phyloP scores from a whole-genome alignment of 371 early-diverging fungal species.

The Circinella minor region DNA sequence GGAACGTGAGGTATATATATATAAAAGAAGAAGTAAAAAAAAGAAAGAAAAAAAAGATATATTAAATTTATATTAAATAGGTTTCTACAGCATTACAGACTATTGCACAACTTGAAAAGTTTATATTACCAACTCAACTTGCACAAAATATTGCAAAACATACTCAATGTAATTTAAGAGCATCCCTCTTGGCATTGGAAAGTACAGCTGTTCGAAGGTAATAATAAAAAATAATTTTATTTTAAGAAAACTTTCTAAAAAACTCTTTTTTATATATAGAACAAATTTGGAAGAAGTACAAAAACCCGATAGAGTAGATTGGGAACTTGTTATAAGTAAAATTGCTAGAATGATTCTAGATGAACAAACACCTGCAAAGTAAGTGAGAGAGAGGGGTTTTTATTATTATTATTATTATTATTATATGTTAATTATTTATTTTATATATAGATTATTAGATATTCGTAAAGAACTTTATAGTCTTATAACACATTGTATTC shows the following conservation, averaged over 20 bases:
- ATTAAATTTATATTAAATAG: slow-evolving; percentile 27
- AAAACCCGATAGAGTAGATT: slow-evolving; percentile 79
- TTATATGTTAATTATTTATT: not conserved
- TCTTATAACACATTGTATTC: slow-evolving; percentile 89
- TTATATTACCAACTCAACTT: slow-evolving; percentile 68
- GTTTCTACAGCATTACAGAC: slow-evolving; percentile 67
- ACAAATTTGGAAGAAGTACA: slow-evolving; percentile 50
- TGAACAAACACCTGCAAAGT: slow-evolving; percentile 76
- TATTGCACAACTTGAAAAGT: slow-evolving; percentile 81
- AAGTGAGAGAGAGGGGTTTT: too few species aligned
- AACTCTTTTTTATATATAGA: too few species aligned
- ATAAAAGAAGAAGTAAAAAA: too few species aligned
- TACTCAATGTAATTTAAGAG: slow-evolving; percentile 87
- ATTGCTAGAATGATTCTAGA: slow-evolving; percentile 74
- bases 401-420: not conserved
- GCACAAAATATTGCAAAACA: slow-evolving; percentile 71
- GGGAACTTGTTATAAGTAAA: slow-evolving; percentile 81
- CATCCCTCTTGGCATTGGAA: slow-evolving; percentile 91
- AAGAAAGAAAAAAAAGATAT: too few species aligned
- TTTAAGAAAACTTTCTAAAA: too few species aligned
- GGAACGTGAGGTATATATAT: slow-evolving; percentile 59
- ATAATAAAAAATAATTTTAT: too few species aligned
- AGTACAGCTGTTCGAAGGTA: slow-evolving; percentile 81
- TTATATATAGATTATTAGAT: slow-evolving; percentile 59
- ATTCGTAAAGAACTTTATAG: slow-evolving; percentile 87